Conservation (phyloP, 805 yeast genomes). For the Saturnispora sekii region DNA sequence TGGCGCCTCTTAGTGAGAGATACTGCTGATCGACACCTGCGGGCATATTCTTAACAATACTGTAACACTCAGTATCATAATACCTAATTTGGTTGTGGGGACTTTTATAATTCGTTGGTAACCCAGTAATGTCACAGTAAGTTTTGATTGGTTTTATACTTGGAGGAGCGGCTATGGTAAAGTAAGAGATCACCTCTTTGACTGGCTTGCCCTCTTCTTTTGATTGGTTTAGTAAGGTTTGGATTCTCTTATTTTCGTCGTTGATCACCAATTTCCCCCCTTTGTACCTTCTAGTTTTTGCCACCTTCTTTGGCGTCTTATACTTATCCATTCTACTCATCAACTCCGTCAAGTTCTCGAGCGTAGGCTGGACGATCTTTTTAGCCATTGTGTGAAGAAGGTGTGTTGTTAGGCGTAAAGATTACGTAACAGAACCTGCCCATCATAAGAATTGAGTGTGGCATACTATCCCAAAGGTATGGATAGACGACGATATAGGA, state of each 20-base stretch:
- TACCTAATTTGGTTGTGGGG: conserved; percentile 70
- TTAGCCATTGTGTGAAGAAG: not conserved
- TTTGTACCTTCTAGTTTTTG: conserved; percentile 56
- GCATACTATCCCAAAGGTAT: too few relatives aligned
- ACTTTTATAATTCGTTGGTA: conserved; percentile 64
- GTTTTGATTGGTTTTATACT: conserved; percentile 69
- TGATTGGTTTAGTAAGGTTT: conserved; percentile 27
- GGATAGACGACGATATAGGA: too few relatives aligned
- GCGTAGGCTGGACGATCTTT: conserved; percentile 3
- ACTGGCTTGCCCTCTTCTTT: conserved; percentile 13
- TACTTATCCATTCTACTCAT: conserved; percentile 40
- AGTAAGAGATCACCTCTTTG: conserved; percentile 50
- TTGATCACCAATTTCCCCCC: conserved; percentile 60
- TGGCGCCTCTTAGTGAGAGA: conserved; percentile 77
- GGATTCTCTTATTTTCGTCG: conserved; percentile 69
- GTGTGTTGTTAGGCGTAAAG: not conserved
- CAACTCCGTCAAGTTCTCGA: conserved; percentile 27
- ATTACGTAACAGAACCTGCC: too few relatives aligned
- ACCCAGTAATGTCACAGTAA: conserved; percentile 91
- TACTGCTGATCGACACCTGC: conserved; percentile 93
- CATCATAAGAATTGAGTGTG: too few relatives aligned
- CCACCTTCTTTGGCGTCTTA: conserved; percentile 45
- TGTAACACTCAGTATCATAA: conserved; percentile 76
- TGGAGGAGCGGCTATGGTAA: conserved; percentile 77
- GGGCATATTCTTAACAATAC: conserved; percentile 65